Base-by-base conservation (phyloP, 345 rosid species). In the Eucalyptus sideroxylon region DNA sequence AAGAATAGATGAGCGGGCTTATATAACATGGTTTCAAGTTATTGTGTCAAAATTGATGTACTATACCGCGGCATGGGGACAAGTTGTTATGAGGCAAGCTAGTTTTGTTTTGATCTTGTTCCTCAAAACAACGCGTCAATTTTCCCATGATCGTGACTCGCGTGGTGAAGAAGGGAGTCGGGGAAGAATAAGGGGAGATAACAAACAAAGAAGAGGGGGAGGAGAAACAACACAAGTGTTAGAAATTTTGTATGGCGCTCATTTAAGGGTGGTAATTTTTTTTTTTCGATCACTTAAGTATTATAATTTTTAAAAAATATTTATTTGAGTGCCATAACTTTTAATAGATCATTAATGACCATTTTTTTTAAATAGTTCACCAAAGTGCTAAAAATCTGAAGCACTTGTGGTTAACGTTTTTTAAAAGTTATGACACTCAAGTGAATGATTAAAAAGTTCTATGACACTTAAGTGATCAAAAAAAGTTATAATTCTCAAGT, bases 381-480 rank as follows among this genome's bases (percentile, higher is more conserved):
- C 12, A 23, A 56, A 56, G 30, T 56, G 62, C 13, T 56, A 56
- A 56, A 56, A 56, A 9, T 56, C 60, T 5, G 1, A 56, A 56
- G 27, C 27, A 56, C 60, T 56, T 56, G 60, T 56, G 60, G 60
- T 23, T 56, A 56, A 55, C 6, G 4, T 56, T 56, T 56, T 56
- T 56, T 56, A 9, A 56, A 56, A 56, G 12, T 56, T 56, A 56
- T 23, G 60, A 9, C 11, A 23, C 60, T 56, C 60, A 4, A 56
- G 27, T 56, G 23, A 56, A 9, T 21, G 60, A 56, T 56, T 56
- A 56, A 56, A 56, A 56, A 56, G 12, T 21, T 56, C 4, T 23
- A 23, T 56, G 3, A 56, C 27, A 56, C 27, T 56, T 9, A 56
- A 56, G 0, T 0, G 6, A 56, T 56, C 0, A 24, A 23, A 56